Conservation (phyloP, 2,329 filamentous ascomycete species). For the Parastagonospora avenae region DNA sequence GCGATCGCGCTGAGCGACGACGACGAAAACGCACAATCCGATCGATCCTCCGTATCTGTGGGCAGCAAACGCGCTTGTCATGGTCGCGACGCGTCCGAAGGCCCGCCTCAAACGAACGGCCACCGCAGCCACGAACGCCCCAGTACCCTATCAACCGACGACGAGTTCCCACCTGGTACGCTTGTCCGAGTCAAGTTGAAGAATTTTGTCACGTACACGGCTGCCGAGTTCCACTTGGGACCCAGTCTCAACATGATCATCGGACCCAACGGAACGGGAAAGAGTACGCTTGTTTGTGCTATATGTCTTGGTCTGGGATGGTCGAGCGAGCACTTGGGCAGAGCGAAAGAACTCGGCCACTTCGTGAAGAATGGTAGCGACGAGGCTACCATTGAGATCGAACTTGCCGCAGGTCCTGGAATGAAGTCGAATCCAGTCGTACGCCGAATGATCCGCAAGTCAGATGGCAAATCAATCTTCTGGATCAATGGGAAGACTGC, state of each 20-base stretch:
- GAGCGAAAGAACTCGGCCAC: conserved; percentile 82
- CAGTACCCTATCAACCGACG: conserved; percentile 15
- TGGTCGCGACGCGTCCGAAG: conserved; percentile 35
- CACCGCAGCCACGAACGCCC: conserved; percentile 1
- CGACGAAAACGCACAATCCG: conserved; percentile 18
- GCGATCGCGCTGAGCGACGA: conserved; percentile 24
- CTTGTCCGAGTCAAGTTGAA: conserved; percentile 84
- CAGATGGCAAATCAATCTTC: conserved; percentile 82
- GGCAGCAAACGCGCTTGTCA: conserved; percentile 42
- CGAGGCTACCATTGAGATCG: conserved; percentile 85
- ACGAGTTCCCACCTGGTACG: conserved; percentile 68
- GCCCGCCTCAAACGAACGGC: conserved; percentile 9
- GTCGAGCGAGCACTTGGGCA: conserved; percentile 72
- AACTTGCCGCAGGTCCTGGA: conserved; percentile 69
- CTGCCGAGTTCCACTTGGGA: conserved; percentile 87
- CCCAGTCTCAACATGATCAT: conserved; percentile 98
- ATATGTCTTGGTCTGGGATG: conserved; percentile 93
- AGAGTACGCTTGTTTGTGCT: conserved; percentile 95
- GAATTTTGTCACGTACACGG: conserved; percentile 95
- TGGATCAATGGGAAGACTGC: conserved; percentile 71
- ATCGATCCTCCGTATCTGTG: conserved; percentile 23
- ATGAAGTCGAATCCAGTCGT: conserved; percentile 73
- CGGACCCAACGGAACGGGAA: conserved; percentile 97
- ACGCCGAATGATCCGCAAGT: conserved; percentile 75
- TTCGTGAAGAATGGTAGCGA: conserved; percentile 90